phyloP scores from a whole-genome alignment of 495 filamentous ascomycete genomes.

The Talaromyces adpressus region DNA sequence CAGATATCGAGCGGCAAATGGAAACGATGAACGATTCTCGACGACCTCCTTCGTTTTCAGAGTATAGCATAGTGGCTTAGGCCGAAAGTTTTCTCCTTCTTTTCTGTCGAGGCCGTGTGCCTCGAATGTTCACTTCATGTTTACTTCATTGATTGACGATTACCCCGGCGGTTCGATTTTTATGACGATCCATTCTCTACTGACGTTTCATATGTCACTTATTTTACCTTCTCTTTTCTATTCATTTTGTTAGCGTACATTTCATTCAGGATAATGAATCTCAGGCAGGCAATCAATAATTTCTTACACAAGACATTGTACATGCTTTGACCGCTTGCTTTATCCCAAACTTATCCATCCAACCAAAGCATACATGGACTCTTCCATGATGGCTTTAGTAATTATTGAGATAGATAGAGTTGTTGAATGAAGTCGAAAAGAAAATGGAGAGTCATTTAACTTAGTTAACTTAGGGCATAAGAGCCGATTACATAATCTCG shows the following conservation, averaged over 20 bases:
- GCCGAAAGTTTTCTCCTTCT: neutral
- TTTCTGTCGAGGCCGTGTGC: neutral
- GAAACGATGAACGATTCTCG: conserved; percentile 33
- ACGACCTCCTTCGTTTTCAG: neutral
- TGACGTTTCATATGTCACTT: neutral
- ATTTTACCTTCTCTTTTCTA: neutral
- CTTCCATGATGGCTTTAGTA: neutral
- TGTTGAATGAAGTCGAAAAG: neutral
- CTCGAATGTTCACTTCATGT: neutral
- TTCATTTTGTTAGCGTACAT: neutral
- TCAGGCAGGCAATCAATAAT: neutral
- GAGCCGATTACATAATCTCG: neutral
- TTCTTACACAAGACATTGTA: neutral
- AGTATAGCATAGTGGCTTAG: neutral
- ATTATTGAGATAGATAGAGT: neutral
- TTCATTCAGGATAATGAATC: neutral
- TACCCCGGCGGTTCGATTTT: neutral
- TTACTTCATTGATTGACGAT: neutral
- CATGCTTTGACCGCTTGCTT: too few relatives aligned
- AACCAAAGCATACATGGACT: neutral
- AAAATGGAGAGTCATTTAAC: neutral
- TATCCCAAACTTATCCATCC: neutral
- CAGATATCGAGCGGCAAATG: conserved; percentile 55
- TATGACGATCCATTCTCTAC: neutral
- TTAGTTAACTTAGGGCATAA: neutral